A percentile compares a stretch with the other conserved stretches of the same genome.
These are phyloP conservation scores for Zizania latifolia DNA, from an alignment of 176 grass and related monocot genomes.

Conservation along the genomic window DNA sequence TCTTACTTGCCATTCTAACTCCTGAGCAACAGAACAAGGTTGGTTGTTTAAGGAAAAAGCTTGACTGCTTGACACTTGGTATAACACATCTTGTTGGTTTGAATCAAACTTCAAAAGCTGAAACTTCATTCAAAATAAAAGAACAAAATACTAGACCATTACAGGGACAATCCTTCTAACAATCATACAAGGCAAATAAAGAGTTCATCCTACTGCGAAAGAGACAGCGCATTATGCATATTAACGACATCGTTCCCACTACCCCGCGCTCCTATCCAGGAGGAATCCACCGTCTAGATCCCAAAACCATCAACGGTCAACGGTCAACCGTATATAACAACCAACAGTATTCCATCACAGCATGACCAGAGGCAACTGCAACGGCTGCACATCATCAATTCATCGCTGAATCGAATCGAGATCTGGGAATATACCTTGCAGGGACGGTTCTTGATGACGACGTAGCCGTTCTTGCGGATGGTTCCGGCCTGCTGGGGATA, in stretches of 20 bases:
- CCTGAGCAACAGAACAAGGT: no score
- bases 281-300: background rate
- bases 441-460: slow-evolving; percentile 87
- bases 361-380: background rate
- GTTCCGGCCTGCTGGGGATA: slow-evolving; percentile 90
- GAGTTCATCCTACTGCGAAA: background rate
- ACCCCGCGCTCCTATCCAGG: background rate
- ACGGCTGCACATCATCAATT: background rate
- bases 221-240: background rate
- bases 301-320: background rate
- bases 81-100: background rate
- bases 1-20: no score
- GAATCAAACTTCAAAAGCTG: background rate
- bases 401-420: background rate
- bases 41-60: background rate
- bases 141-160: background rate
- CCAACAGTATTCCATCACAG: background rate
- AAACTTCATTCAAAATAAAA: background rate
- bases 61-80: background rate
- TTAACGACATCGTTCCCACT: background rate
- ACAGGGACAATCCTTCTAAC: background rate
- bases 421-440: slow-evolving; percentile 58
- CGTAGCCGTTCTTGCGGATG: slow-evolving; percentile 81
- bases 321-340: background rate
- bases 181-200: background rate